Base-by-base conservation (phyloP, 2,329 filamentous ascomycete species). In the Herpomyces periplanetae region DNA sequence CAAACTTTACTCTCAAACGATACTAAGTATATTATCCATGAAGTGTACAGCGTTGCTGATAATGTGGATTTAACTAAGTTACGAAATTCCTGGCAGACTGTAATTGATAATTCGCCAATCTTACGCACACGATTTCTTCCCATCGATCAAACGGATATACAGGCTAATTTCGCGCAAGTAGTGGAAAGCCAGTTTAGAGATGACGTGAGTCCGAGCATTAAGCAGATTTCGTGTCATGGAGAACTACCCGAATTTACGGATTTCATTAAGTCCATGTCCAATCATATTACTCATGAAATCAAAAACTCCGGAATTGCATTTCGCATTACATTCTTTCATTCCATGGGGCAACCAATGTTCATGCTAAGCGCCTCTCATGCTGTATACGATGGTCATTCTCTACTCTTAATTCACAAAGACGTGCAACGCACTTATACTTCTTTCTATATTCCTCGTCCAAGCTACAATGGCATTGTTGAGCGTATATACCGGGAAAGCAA, bases 341-440 rank as follows among this genome's bases (percentile, higher is more conserved):
- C 37, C 9, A 21, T 29, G 1, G 19, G 24, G 4, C 31, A 36
- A 8, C 31, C 20, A 3, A 48, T 46, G 22, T 28, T 55, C n/a
- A 22, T 52, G 3, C 33, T 88, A 1, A 73, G 68, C 0, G 56
- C 87, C 15, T 51, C 71, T 0, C 73, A 88, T 36, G 68, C 71
- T 2, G 44, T 87, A 9, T 88, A 88, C 27, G 73, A 88, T 31
- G 73, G 73, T 1, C 71, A 60, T 52, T 85, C 71, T 2, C 47
- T 88, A 6, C 43, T 45, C 3, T 39, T 84, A 8, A 36, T 88
- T 1, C 68, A 80, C 28, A 42, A 48, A 16, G 57, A 80, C 29
- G 47, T 87, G 1, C 36, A 45, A 8, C 41, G 36, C n/a, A 54
- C 59, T 2, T 85, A 84, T 25, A 18, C 40, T 3, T 41, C 41